These are phyloP conservation scores for Clitoria ternatea DNA, from an alignment of 306 rosid species.

Conservation along the genomic window DNA sequence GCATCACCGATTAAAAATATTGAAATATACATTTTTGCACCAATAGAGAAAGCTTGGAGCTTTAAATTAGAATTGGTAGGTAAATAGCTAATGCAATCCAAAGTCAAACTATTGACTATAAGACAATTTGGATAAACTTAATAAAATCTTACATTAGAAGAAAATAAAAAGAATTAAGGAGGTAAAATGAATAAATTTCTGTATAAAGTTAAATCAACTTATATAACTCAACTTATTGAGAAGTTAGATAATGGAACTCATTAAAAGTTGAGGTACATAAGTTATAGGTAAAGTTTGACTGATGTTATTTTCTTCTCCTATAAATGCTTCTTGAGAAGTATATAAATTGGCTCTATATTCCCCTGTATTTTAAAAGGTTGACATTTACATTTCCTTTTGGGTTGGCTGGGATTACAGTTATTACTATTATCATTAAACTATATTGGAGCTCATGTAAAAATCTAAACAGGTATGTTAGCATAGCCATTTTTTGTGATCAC, in stretches of 20 bases:
- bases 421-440: no score
- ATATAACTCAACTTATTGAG: no score
- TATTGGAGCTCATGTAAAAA: neutral
- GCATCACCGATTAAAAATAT: conserved; percentile 15
- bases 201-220: no score
- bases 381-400: neutral
- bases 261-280: no score
- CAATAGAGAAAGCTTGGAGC: neutral
- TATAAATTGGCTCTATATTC: conserved; percentile 1
- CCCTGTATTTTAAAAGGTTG: neutral
- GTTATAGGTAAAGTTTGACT: no score
- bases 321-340: no score
- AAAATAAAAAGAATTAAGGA: no score
- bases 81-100: neutral
- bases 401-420: neutral
- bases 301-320: no score
- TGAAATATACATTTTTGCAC: conserved; percentile 13
- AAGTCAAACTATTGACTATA: neutral
- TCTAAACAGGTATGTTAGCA: conserved; percentile 5
- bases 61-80: neutral
- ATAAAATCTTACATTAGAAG: no score
- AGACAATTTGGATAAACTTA: no score
- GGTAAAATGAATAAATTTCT: no score
- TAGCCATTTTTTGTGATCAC: neutral
- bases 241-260: no score